Evolutionary conservation across 257 asterid species (phyloP), one percentile per base, ranked within the genome.

Genomic region (Nicotiana undulata): DNA sequence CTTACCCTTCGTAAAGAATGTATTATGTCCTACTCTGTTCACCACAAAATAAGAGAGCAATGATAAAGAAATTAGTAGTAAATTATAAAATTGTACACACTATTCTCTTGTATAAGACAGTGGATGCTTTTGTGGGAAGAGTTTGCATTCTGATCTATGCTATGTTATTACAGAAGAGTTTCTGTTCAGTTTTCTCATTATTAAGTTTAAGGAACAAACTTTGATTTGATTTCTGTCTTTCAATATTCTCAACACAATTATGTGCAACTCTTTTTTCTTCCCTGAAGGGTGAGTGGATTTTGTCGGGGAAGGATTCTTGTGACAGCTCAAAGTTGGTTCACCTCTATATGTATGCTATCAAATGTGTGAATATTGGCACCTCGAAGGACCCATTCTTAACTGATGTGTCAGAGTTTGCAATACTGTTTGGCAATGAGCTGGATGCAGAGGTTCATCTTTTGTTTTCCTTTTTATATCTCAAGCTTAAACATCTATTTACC

Each of bases 281-380:
- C 77, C 66, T 88, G 87, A 87, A 96, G 98, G 99, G 99, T 77
- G 99, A 92, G 65, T 96, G 99, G 99, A 90, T 96, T 76, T 88
- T 96, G 83, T 89, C 92, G 26, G 94, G 95, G 84, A 88, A 83
- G 80, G 85, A 85, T 56, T 64, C 83, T 84, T 77, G 85, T 76
- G 89, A 88, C 76, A 86, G 86, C 85, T 86, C 94, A 81, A 88
- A 89, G 82, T 76, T 84, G 83, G 84, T 84, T 83, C 88, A 80
- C 78, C 92, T 92, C 28, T 87, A 84, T 85, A 91, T 96, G 99
- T 96, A 93, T 83, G 86, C 89, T 56, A 86, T 96, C 85, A 92
- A 85, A 87, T 91, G 93, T 81, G 89, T 89, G 85, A 90, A 91
- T 86, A 83, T 81, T 84, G 98, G 98, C 85, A 81, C 87, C 83